phyloP scores from a whole-genome alignment of 2,329 filamentous ascomycete species.

The Camptophora hylomeconis region DNA sequence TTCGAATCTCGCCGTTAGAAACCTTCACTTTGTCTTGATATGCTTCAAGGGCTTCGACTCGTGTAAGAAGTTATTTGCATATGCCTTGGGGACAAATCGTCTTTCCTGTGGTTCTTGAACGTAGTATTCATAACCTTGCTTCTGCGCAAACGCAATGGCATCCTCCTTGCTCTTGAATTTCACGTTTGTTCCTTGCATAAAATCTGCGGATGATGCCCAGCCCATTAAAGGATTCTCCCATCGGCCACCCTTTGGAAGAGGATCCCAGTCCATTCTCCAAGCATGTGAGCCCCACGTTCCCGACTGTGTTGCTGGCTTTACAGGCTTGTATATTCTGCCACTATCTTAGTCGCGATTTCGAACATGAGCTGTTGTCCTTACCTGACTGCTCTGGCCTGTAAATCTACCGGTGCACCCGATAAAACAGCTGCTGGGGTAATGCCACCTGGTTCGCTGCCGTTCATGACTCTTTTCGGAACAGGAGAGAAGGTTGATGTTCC shows the following conservation, averaged over 20 bases:
- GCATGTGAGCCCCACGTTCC: conserved; percentile 70
- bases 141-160: conserved; percentile 88
- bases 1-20: too few species aligned
- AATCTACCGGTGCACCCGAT: conserved; percentile 83
- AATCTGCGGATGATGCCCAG: conserved; percentile 91
- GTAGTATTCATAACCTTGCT: conserved; percentile 98
- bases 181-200: conserved; percentile 86
- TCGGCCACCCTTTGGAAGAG: conserved; percentile 77
- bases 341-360: conserved; percentile 6
- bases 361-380: conserved; percentile 31
- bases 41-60: conserved; percentile 58
- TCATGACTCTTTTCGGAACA: conserved; percentile 76
- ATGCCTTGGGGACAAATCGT: conserved; percentile 78
- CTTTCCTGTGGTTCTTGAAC: conserved; percentile 92
- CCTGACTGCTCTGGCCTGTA: conserved; percentile 90
- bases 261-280: conserved; percentile 99
- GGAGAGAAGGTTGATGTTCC: conserved; percentile 86
- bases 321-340: conserved; percentile 72
- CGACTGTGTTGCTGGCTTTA: conserved; percentile 94
- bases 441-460: conserved; percentile 71
- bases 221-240: conserved; percentile 99
- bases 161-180: conserved; percentile 90
- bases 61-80: conserved; percentile 93
- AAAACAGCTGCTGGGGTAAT: conserved; percentile 70
- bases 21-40: conserved; percentile 60